These are phyloP conservation scores for Thuidium tamariscinum DNA, from an alignment of 225 moss, liverwort and hornwort genomes.

Conservation along the genomic window DNA sequence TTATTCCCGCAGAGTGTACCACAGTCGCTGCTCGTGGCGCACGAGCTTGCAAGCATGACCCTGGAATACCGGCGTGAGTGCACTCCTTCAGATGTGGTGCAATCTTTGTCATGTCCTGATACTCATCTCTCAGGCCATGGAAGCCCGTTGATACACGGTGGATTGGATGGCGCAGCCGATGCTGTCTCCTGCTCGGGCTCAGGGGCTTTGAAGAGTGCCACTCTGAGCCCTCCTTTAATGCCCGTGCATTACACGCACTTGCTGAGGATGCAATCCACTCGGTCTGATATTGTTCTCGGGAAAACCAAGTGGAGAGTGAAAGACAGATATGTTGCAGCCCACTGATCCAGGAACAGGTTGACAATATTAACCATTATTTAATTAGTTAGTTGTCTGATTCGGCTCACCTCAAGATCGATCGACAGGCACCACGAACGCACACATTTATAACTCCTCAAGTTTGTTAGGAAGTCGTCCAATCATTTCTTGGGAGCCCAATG, in stretches of 20 bases:
- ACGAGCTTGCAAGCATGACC: conserved; percentile 76
- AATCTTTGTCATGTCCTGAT: conserved; percentile 68
- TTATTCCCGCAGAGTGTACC: conserved; percentile 57
- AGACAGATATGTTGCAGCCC: conserved; percentile 33
- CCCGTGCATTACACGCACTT: conserved; percentile 61
- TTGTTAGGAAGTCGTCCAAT: not conserved
- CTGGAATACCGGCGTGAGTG: conserved; percentile 80
- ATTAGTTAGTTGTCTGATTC: not conserved
- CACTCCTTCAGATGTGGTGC: conserved; percentile 67
- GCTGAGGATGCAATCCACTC: conserved; percentile 61
- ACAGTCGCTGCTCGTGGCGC: conserved; percentile 53
- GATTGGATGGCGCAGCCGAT: conserved; percentile 62
- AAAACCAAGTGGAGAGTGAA: conserved; percentile 73
- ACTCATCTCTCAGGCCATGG: conserved; percentile 3
- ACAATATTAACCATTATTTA: not conserved
- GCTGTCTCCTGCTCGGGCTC: conserved; percentile 64
- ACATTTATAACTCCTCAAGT: not conserved
- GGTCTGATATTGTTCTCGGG: conserved; percentile 65
- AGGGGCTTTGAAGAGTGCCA: conserved; percentile 45
- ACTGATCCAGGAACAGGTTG: not conserved
- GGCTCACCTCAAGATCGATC: not conserved
- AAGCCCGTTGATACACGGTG: conserved; percentile 20
- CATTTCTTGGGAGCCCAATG: not conserved
- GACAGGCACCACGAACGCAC: not conserved
- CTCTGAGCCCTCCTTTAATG: not conserved